Evolutionary conservation across 768 basidiomycete genomes (phyloP), one percentile per base, ranked within the genome.

Genomic region (Tricholoma hemisulphureum): DNA sequence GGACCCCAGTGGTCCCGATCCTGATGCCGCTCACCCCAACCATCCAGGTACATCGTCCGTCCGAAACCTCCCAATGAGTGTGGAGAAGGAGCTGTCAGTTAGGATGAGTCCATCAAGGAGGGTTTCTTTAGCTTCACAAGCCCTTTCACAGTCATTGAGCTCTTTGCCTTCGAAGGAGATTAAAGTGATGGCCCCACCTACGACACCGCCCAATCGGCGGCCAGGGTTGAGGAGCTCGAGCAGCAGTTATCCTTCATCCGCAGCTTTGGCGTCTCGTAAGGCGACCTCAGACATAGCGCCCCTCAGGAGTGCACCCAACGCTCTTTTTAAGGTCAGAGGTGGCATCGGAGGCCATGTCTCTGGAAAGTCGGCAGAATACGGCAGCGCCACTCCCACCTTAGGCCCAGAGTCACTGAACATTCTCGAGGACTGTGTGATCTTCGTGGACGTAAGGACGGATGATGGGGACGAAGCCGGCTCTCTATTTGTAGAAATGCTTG

Each of bases 361-460:
- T 3, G 56, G 62, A 14, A 65, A 54, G 45, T 55, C 66, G n/a
- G n/a, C 29, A 21, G 66, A 58, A 11, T 58, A 57, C 31, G 49
- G 34, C 10, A 57, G 59, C 1, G 60, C 65, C 34, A 51, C 61
- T 18, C 61, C 63, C 31, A 72, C 68, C 49, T 64, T 67, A 48
- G 65, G 56, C 58, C 68, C 61, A 21, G 71, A 72, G 46, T 67
- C 73, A 24, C 66, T 87, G 59, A 82, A 80, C 51, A 78, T 89
- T 32, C 74, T 95, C 58, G 84, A 86, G 55, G 82, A 84, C 11
- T 94, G 93, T 55, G 79, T 81, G 2, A 85, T 93, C 8, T 95
- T 91, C 64, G 93, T 95, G 49, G 94, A 95, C 66, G 91, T 96
- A 24, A 85, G 87, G 57, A 92, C 89, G 0, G 91, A 92, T 53